These are phyloP conservation scores for Nicotiana tomentosiformis DNA, from an alignment of 257 asterid species.

Conservation along the genomic window DNA sequence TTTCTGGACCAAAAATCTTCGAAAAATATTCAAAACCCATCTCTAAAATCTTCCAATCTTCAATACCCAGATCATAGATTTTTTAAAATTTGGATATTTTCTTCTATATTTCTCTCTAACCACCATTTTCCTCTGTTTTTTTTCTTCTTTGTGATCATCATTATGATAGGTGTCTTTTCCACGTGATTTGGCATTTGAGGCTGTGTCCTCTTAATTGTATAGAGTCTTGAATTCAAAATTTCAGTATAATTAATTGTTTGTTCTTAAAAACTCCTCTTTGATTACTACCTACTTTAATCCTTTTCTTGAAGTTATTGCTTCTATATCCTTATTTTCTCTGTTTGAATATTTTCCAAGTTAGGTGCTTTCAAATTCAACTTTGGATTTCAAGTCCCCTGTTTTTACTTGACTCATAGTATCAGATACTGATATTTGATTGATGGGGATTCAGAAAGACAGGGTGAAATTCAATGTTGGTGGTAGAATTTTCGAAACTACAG, in stretches of 20 bases:
- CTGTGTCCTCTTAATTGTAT: neutral
- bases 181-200: neutral
- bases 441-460: conserved; percentile 82
- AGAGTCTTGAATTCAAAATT: conserved; percentile 10
- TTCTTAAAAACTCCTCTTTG: neutral
- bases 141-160: neutral
- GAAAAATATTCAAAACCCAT: conserved; percentile 20
- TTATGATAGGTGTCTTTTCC: conserved; percentile 8
- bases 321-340: neutral
- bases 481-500: conserved; percentile 66
- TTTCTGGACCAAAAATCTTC: neutral
- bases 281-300: neutral
- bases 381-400: neutral
- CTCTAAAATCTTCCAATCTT: conserved; percentile 14
- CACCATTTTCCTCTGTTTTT: neutral
- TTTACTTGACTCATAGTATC: neutral
- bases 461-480: conserved; percentile 84
- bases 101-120: neutral
- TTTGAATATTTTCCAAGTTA: neutral
- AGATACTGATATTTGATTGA: conserved; percentile 13
- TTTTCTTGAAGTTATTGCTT: neutral
- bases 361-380: neutral
- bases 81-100: neutral
- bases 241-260: neutral
- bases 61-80: conserved; percentile 20